Conservation (phyloP, 495 filamentous ascomycete genomes). For the Hyaloscypha bicolor region DNA sequence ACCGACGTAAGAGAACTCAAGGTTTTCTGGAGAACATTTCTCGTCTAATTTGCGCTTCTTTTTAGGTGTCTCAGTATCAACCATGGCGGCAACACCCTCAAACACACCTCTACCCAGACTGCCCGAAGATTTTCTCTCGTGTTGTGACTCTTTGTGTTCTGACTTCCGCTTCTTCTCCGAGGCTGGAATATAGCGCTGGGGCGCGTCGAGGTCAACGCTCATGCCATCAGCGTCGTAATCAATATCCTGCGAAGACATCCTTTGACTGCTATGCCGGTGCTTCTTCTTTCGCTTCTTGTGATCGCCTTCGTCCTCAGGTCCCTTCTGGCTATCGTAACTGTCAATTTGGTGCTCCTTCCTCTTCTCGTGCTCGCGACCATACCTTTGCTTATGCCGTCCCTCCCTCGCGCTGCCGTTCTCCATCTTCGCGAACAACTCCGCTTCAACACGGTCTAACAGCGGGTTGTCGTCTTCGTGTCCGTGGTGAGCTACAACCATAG, state of each 20-base stretch:
- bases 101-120: no score
- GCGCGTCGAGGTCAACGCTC: background rate
- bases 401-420: background rate
- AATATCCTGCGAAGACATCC: background rate
- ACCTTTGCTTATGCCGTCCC: background rate
- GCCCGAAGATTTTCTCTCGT: no score
- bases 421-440: background rate
- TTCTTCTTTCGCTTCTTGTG: background rate
- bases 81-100: no score
- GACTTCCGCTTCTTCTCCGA: background rate
- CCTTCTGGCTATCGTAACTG: no score
- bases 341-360: background rate
- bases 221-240: background rate
- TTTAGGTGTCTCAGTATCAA: background rate
- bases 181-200: background rate
- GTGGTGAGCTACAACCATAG: background rate
- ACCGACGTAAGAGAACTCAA: background rate
- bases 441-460: background rate
- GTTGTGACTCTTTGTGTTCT: no score
- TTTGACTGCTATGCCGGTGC: background rate
- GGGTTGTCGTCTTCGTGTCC: background rate
- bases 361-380: background rate
- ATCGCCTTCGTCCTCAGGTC: no score
- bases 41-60: background rate
- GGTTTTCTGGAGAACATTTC: background rate